Evolutionary conservation across 2,329 filamentous ascomycete species (phyloP), one percentile per base, ranked within the genome.

Genomic region (Fusarium sp.): DNA sequence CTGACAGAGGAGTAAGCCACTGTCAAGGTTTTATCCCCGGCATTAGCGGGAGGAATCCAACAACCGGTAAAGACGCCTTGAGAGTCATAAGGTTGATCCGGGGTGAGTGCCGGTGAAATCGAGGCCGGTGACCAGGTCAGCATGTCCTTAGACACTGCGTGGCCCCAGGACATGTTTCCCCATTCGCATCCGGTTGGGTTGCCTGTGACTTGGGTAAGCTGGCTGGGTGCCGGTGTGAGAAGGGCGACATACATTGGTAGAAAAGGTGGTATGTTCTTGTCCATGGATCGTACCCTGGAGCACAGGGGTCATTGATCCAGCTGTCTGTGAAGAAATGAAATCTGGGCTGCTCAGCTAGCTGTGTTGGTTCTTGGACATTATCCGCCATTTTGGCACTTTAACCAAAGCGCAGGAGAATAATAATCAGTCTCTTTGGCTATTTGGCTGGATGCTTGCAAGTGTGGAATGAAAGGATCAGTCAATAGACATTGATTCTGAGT

Each of bases 51-150:
- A 6, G 87, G 85, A 71, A 85, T 82, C 5, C 82, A 83, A 41
- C 85, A 86, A 8, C 87, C 87, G 6, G 84, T 86, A 80, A 89
- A 89, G 59, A 88, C 85, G 9, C 87, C 87, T 20, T 87, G 80
- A 9, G 83, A 82, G 70, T 89, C 85, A 78, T 88, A 88, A 16
- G 79, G 79, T 48, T 81, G 81, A 81, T 57, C 71, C 13, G 83
- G 84, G 14, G 79, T 79, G 60, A 58, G 83, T 79, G 65, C 83
- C 68, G 58, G 86, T 81, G 50, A 60, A 2, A 6, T 52, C 24
- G 11, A 39, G n/a, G 65, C 83, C 76, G 29, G 80, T 71, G 84
- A 69, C 87, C 87, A 88, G 27, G 82, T 84, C 29, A 84, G 77
- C 5, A 71, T 52, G 35, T 80, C 75, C 24, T 58, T 67, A 62